Evolutionary conservation across 169 alveolate species (phyloP).

Genomic region (Cryptosporidium sp.): DNA sequence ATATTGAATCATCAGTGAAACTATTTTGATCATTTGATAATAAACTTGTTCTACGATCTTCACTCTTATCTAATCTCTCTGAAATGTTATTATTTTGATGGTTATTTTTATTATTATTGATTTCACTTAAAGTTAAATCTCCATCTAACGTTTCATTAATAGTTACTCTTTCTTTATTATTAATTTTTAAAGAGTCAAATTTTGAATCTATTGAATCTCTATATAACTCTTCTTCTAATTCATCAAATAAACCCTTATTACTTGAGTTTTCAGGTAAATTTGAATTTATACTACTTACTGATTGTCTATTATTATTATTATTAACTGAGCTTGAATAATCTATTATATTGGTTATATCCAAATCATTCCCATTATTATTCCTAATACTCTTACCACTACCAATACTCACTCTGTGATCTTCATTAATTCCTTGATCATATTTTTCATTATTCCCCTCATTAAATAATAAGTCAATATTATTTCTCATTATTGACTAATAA

Average conservation of each 20-base stretch:
- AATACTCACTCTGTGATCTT: not conserved
- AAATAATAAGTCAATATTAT: conserved; percentile 22
- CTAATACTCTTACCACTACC: not conserved
- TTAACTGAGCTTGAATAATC: not conserved
- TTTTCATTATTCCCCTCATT: not conserved
- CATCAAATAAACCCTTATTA: conserved; percentile 12
- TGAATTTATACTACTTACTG: not conserved
- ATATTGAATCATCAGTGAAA: conserved; percentile 52
- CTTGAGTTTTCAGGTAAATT: not conserved
- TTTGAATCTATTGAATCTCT: conserved; percentile 9
- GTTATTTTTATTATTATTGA: conserved; percentile 2
- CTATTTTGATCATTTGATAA: conserved; percentile 29
- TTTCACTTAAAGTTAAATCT: not conserved
- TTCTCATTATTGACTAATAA: not conserved
- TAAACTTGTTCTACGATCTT: not conserved
- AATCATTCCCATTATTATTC: not conserved
- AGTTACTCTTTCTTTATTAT: not conserved
- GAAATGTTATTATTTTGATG: not conserved
- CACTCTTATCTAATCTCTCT: not conserved
- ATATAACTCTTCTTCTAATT: conserved; percentile 10
- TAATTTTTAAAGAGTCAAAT: not conserved
- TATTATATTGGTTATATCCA: not conserved
- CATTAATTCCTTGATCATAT: not conserved
- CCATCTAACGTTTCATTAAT: not conserved
- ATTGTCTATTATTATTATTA: not conserved